Percentiles rank a stretch among this genome's conserved stretches.
These are phyloP conservation scores for Citrus reticulata DNA, from an alignment of 345 rosid species.

Conservation along the genomic window DNA sequence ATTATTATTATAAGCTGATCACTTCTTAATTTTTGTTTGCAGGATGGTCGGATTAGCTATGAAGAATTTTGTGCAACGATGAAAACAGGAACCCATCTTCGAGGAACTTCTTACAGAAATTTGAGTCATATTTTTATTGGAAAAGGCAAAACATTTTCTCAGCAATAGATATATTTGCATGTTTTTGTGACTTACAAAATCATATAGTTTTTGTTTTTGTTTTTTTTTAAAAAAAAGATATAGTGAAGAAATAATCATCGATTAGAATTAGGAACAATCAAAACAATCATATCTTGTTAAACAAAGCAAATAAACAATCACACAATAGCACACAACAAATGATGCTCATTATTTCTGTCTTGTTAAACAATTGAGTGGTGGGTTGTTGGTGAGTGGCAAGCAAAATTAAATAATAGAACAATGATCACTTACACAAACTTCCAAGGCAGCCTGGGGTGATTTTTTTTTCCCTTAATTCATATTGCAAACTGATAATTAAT, in stretches of 20 bases:
- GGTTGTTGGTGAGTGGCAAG: background rate
- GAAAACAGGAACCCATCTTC: slow-evolving; percentile 72
- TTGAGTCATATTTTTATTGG: too few species aligned
- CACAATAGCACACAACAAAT: background rate
- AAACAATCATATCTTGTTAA: too few species aligned
- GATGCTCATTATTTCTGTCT: background rate
- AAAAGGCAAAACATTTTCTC: too few species aligned
- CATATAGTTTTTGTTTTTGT: too few species aligned
- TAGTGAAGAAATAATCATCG: too few species aligned
- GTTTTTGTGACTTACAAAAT: too few species aligned
- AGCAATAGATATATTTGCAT: too few species aligned
- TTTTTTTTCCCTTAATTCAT: background rate
- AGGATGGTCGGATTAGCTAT: slow-evolving; percentile 88
- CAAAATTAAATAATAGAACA: background rate
- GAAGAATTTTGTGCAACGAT: slow-evolving; percentile 82
- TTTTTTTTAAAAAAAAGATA: too few species aligned
- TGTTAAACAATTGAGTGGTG: background rate
- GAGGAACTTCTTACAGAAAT: background rate
- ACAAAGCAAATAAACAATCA: too few species aligned
- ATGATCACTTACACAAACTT: background rate
- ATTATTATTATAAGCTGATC: too few species aligned
- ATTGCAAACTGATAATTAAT: background rate
- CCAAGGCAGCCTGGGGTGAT: background rate
- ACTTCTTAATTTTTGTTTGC: slow-evolving; percentile 2
- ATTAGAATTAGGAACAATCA: too few species aligned